Evolutionary conservation across 2,329 filamentous ascomycete species (phyloP).

Genomic region (Beauveria caledonica): DNA sequence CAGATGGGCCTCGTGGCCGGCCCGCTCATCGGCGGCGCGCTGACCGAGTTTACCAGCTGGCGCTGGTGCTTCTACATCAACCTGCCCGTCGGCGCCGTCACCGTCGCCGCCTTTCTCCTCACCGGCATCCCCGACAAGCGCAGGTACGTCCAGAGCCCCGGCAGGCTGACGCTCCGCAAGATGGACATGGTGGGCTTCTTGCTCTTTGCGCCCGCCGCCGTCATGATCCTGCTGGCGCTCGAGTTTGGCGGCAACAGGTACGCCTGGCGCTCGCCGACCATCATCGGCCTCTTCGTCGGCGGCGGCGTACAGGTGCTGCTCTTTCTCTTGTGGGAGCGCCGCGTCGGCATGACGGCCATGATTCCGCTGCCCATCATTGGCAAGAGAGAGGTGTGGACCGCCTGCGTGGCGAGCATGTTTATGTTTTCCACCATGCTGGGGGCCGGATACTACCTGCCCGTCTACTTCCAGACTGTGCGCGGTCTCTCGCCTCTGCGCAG

Average conservation of each 20-base stretch:
- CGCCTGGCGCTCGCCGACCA: slow-evolving; percentile 34
- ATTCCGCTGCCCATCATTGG: slow-evolving; percentile 37
- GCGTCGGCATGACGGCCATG: slow-evolving; percentile 39
- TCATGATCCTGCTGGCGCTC: slow-evolving; percentile 43
- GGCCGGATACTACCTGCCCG: slow-evolving; percentile 38
- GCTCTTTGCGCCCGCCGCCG: slow-evolving; percentile 36
- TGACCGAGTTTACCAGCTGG: slow-evolving; percentile 31
- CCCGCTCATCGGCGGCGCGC: slow-evolving; percentile 36
- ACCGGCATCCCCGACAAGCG: slow-evolving; percentile 29
- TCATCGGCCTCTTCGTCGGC: slow-evolving; percentile 39
- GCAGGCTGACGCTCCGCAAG: slow-evolving; percentile 19
- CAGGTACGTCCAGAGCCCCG: slow-evolving; percentile 29
- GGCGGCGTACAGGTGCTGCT: slow-evolving; percentile 28
- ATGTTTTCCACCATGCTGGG: slow-evolving; percentile 37
- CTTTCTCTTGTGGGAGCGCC: slow-evolving; percentile 39
- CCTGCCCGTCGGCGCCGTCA: slow-evolving; percentile 31
- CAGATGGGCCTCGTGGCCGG: slow-evolving; percentile 39
- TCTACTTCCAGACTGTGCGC: slow-evolving; percentile 44
- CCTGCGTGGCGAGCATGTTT: slow-evolving; percentile 32
- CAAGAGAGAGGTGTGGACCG: slow-evolving; percentile 34
- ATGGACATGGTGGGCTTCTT: slow-evolving; percentile 38
- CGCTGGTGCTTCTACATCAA: slow-evolving; percentile 41
- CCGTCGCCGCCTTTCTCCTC: slow-evolving; percentile 23
- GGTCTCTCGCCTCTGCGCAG: slow-evolving; percentile 21
- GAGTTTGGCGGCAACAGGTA: slow-evolving; percentile 42